phyloP scores from a whole-genome alignment of 305 asterid species.

The Plantago lanceolata region DNA sequence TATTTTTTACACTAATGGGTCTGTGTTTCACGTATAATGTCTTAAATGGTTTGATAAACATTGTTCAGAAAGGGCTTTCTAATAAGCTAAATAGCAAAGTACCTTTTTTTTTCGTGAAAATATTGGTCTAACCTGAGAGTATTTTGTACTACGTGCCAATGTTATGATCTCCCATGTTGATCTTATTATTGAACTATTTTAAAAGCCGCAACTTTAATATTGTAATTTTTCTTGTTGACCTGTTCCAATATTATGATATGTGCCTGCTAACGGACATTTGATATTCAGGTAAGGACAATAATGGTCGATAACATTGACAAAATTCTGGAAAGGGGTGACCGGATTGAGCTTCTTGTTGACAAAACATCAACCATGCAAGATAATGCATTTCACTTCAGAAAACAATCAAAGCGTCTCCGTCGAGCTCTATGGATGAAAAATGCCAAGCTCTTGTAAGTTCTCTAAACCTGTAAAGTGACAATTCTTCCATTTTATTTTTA shows the following conservation, averaged over 20 bases:
- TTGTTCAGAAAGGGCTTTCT: neutral
- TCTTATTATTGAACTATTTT: neutral
- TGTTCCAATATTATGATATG: neutral
- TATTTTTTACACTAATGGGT: neutral
- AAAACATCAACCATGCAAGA: slow-evolving; percentile 97
- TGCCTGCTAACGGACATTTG: slow-evolving; percentile 19
- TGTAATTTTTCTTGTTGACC: slow-evolving; percentile 10
- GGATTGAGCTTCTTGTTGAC: slow-evolving; percentile 93
- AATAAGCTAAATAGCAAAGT: neutral
- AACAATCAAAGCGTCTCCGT: slow-evolving; percentile 90
- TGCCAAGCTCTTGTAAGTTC: slow-evolving; percentile 84
- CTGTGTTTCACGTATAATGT: neutral
- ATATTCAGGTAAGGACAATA: slow-evolving; percentile 73
- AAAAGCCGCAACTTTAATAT: neutral
- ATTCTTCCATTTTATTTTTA: neutral
- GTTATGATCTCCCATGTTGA: neutral
- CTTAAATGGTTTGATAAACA: neutral
- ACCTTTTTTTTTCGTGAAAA: neutral
- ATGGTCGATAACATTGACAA: slow-evolving; percentile 97
- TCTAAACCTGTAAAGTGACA: slow-evolving; percentile 10
- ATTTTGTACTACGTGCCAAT: neutral
- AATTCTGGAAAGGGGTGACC: slow-evolving; percentile 91
- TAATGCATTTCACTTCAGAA: slow-evolving; percentile 86
- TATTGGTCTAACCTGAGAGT: neutral
- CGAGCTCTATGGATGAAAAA: slow-evolving; percentile 96